Percentiles rank a stretch among this genome's conserved stretches.
Evolutionary conservation across 805 yeast species (phyloP).

Genomic region (Saturnispora sekii): DNA sequence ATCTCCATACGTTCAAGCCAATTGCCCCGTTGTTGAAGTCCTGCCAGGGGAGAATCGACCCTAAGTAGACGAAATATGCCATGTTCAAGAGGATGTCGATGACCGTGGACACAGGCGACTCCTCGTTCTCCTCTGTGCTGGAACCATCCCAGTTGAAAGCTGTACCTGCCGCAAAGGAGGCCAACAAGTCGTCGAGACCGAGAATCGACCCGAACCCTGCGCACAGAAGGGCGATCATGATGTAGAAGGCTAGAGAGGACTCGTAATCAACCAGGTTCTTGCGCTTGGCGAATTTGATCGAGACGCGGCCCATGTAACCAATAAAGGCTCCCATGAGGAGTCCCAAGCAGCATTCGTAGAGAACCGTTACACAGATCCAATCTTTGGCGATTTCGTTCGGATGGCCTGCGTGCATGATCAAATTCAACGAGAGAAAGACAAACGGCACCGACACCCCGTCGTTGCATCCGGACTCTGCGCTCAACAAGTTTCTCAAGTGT

Average conservation of each 20-base stretch:
- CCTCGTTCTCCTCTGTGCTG: slow-evolving; percentile 48
- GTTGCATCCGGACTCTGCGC: slow-evolving; percentile 69
- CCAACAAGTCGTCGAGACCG: slow-evolving; percentile 64
- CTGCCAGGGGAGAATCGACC: slow-evolving; percentile 64
- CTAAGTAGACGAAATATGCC: slow-evolving; percentile 60
- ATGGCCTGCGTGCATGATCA: slow-evolving; percentile 41
- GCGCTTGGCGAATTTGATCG: slow-evolving; percentile 44
- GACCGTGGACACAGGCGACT: slow-evolving; percentile 54
- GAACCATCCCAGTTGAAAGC: slow-evolving; percentile 70
- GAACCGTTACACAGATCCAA: slow-evolving; percentile 51
- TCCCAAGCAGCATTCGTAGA: slow-evolving; percentile 56
- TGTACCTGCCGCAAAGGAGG: slow-evolving; percentile 66
- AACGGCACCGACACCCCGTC: slow-evolving; percentile 70
- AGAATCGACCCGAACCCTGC: slow-evolving; percentile 55
- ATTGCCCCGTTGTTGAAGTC: slow-evolving; percentile 38
- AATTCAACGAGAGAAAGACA: slow-evolving; percentile 46
- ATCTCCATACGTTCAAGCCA: slow-evolving; percentile 45
- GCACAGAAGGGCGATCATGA: slow-evolving; percentile 45
- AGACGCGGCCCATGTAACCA: slow-evolving; percentile 42
- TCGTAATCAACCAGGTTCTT: slow-evolving; percentile 50
- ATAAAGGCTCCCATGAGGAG: slow-evolving; percentile 40
- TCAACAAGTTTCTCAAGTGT: slow-evolving; percentile 47
- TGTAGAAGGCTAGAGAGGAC: slow-evolving; percentile 45
- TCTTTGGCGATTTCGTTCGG: slow-evolving; percentile 45
- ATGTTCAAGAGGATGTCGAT: slow-evolving; percentile 57